Base-by-base conservation (phyloP, 306 rosid genomes). In the Boehmeria nivea region DNA sequence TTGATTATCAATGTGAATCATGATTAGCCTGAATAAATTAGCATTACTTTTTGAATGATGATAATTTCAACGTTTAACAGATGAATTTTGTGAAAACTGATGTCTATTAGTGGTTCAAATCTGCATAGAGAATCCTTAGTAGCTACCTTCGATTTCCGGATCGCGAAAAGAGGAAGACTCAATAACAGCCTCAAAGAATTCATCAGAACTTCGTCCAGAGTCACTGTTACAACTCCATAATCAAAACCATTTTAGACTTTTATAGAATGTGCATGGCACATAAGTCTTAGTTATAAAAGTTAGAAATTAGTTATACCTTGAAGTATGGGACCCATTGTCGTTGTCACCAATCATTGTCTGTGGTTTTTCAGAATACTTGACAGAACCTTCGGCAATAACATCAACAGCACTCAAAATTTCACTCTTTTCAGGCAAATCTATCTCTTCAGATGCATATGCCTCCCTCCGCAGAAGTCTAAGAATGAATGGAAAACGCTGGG, bases 401-500 rank as follows among this genome's bases (percentile, higher is more conserved):
- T 69, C 67, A 52, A 68, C 63, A 72, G 60, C 50, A 70, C 50
- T 65, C 57, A 50, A 59, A 62, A 37, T 68, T 46, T 50, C 44
- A 57, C 24, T 64, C 66, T 60, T 79, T 58, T 66, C 57, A 8
- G 56, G 28, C 46, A 73, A 65, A 59, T 66, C 46, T 47, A 23
- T 72, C 63, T 17, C 75, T 54, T 25, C 47, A 49, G 55, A 31
- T 52, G 59, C 81, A 61, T 46, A 66, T 66, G 64, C 57, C 42
- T 47, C 64, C 59, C 68, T 75, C 65, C 79, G 72, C 75, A 82
- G 72, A 70, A 87, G 80, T 69, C 64, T 70, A 59, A 80, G 79
- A 59, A 91, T 44, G 65, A 68, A 77, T 54, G 98, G 96, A 51
- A 91, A 80, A 71, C 60, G 89, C 76, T 46, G 75, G 42, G 89